Evolutionary conservation across 2,329 filamentous ascomycete species (phyloP).

Genomic region (Pezicula radicicola): DNA sequence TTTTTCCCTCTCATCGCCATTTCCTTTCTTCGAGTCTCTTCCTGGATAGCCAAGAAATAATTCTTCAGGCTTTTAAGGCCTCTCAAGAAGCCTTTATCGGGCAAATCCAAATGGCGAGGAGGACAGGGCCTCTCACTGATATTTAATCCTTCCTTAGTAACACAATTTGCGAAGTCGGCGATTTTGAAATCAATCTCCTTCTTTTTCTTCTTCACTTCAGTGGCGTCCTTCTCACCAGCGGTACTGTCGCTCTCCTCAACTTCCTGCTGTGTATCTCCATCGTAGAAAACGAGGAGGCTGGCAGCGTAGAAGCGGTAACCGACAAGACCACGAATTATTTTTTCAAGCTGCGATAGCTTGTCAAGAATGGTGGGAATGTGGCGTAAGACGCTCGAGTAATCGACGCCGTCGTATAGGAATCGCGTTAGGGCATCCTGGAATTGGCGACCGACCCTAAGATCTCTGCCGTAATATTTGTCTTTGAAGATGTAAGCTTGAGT

Average conservation of each 20-base stretch:
- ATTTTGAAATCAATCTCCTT: constrained; percentile 88
- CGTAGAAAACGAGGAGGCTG: constrained; percentile 92
- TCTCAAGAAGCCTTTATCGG: constrained; percentile 86
- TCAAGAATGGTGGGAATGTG: constrained; percentile 86
- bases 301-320: constrained; percentile 96
- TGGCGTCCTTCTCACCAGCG: constrained; percentile 36
- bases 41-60: constrained; percentile 86
- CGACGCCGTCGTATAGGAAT: constrained; percentile 88
- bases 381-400: constrained; percentile 72
- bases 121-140: constrained; percentile 65
- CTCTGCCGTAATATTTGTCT: constrained; percentile 95
- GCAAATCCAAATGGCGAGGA: constrained; percentile 73
- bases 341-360: constrained; percentile 79
- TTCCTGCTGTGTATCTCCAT: constrained; percentile 67
- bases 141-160: constrained; percentile 77
- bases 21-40: constrained; percentile 57
- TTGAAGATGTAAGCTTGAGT: constrained; percentile 88
- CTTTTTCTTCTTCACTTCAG: constrained; percentile 12
- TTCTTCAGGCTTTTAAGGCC: constrained; percentile 74
- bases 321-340: constrained; percentile 73
- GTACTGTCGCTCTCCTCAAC: constrained; percentile 36
- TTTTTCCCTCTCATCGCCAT: constrained; percentile 9
- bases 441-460: constrained; percentile 80
- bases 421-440: constrained; percentile 85
- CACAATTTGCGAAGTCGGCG: constrained; percentile 96